Evolutionary conservation across 768 basidiomycete genomes (phyloP), one percentile per base, ranked within the genome.

Genomic region (Pulveroboletus sp.): DNA sequence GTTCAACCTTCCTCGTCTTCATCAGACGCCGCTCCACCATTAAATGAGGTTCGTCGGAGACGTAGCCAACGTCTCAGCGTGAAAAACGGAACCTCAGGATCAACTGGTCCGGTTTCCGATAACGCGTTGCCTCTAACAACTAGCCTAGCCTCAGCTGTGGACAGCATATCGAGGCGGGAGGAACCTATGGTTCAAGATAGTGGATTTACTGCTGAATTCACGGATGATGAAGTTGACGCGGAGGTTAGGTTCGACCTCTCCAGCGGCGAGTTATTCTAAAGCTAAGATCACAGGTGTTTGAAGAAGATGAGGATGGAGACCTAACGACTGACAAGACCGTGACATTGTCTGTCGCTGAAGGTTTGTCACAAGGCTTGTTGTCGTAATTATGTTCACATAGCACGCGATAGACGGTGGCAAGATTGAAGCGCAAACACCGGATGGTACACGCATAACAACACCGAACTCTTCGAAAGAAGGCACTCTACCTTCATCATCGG

Each of bases 341-440:
- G 39, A 90, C 83, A 28, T 72, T 97, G 26, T 84, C 87, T 10
- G 81, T 95, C 9, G 80, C 79, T 17, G 86, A 90, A 71, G 90
- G 89, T 86, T 56, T 42, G 72, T 60, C n/a, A 38, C 17, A 36
- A 33, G 3, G 30, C 11, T 37, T 24, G 26, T 15, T 43, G 28
- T 15, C 14, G 39, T 42, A 28, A 26, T 15, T 36, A 6, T 57
- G 28, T 51, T 59, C 5, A 60, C 43, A n/a, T 39, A n/a, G 46
- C 33, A 2, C 28, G 15, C 39, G 21, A 9, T 50, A 88, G 93
- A 95, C 68, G 94, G 93, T 8, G 84, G 87, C n/a, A 90, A 87
- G 65, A 79, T 98, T 8, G 92, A 93, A 63, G 96, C 94, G 2
- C 91, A 96, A 65, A 97, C 96, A 0, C 94, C 96, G 4, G 93